Evolutionary conservation across 1,139 yeast species (phyloP), one percentile per base, ranked within the genome.

Genomic region (Citeromyces siamensis): DNA sequence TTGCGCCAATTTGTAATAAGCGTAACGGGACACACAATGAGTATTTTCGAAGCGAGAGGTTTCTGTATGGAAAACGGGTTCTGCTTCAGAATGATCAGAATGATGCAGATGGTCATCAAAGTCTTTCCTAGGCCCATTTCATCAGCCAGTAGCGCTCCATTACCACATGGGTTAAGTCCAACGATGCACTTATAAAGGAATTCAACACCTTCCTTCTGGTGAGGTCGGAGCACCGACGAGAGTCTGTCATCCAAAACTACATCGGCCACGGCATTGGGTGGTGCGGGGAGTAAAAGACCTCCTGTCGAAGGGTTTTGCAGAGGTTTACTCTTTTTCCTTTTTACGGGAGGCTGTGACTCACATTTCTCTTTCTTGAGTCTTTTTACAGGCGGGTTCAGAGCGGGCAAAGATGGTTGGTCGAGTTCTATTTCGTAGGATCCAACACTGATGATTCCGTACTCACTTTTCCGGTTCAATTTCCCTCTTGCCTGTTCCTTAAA

Each of bases 41-140:
- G 56, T 0, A 80, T 74, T 40, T 85, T 82, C 33, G 62, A 60
- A 4, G 67, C 60, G 0, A 62, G 56, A 0, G 75, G 68, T 1
- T 53, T 50, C 32, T 53, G 50, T 1, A 58, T 62, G 33, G 51
- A 20, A 19, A 14, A 53, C 0, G 95, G 94, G 13, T 75, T 73
- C 47, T 85, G 95, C 46, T 73, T 77, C 22, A 85, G 54, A 16
- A 93, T 56, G 0, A 95, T 85, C 94, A 95, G 85, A 3, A 90
- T 66, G 27, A 86, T 53, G 0, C 94, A 52, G 4, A 90, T 88
- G 0, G 96, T 75, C 72, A 80, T 86, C 27, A 90, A 58, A 0
- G 97, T 88, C 51, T 90, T 90, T 0, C 99, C 99, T 19, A 90
- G 62, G 0, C 98, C 98, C 98, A 90, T 90, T 51, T 90, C 97